Conservation (phyloP, 148 eudicot genomes). For the Fagopyrum tataricum region DNA sequence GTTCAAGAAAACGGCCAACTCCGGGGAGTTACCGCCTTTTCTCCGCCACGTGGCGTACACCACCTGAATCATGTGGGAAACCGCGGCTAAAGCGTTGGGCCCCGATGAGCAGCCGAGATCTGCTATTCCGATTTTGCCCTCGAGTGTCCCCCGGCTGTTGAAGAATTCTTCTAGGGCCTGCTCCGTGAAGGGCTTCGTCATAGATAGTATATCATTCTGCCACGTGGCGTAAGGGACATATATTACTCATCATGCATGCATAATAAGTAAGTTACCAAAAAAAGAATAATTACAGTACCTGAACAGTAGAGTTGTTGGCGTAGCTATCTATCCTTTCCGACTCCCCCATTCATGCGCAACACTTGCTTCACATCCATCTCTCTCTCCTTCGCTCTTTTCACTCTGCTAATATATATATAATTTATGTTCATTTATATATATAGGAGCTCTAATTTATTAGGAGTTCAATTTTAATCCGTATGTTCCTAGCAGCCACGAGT, state of each 20-base stretch:
- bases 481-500: too few species aligned
- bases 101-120: conserved; percentile 74
- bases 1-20: conserved; percentile 41
- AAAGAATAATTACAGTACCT: conserved; percentile 1
- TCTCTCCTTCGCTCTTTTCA: neutral
- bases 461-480: too few species aligned
- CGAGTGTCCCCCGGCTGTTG: neutral
- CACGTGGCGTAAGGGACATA: too few species aligned
- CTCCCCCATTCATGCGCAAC: conserved; percentile 16
- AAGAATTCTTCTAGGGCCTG: conserved; percentile 23
- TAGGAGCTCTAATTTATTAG: neutral
- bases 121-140: conserved; percentile 31
- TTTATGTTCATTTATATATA: neutral
- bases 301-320: conserved; percentile 11
- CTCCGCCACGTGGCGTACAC: neutral
- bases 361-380: conserved; percentile 5
- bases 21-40: conserved; percentile 17
- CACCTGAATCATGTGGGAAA: conserved; percentile 23
- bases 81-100: conserved; percentile 32
- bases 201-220: conserved; percentile 43
- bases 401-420: too few species aligned
- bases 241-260: neutral
- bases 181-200: conserved; percentile 29
- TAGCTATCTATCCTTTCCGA: conserved; percentile 14
- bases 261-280: neutral